Evolutionary conservation across 805 yeast genomes (phyloP), one percentile per base, ranked within the genome.

Genomic region (Dipodascopsis uninucleata): DNA sequence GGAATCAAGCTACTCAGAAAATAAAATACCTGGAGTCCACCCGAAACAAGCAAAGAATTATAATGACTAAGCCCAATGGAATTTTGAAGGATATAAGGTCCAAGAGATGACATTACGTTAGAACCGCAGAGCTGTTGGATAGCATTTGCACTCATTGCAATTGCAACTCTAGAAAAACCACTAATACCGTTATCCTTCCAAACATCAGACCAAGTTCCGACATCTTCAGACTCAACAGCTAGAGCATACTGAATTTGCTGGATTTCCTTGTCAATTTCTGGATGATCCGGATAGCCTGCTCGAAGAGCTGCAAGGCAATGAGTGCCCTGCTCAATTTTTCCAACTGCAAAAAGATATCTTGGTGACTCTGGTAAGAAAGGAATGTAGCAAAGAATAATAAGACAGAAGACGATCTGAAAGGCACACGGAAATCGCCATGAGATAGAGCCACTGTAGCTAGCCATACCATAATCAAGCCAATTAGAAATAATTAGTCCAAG

Each of bases 401-500:
- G 65, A 39, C 81, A 29, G 58, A 80, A 79, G 26, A 80, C 48
- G 45, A 77, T 68, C 64, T 82, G 88, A 59, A 81, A 68, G 1
- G 82, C 79, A 45, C 80, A 70, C 12, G 87, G 87, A 58, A 82
- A 71, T 68, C 87, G 76, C 85, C 86, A 81, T n/a, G 79, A 68
- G 20, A 69, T 62, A 4, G 48, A 35, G 33, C 38, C 38, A 9
- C 9, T 8, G 23, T 77, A 77, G 6, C 75, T 71, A 5, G 76
- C 72, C 12, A 76, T 65, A 23, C 85, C 85, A 57, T 75, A 81
- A 60, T 78, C 82, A 47, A 79, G 64, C 82, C 84, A 79, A 62
- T 78, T 80, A 14, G 85, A 83, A 57, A 81, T 68, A 52, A 79
- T 71, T 23, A 84, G 78, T 61, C 87, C 87, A 38, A 78, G 67